Evolutionary conservation across 345 rosid genomes (phyloP).

Genomic region (Excoecaria agallocha): DNA sequence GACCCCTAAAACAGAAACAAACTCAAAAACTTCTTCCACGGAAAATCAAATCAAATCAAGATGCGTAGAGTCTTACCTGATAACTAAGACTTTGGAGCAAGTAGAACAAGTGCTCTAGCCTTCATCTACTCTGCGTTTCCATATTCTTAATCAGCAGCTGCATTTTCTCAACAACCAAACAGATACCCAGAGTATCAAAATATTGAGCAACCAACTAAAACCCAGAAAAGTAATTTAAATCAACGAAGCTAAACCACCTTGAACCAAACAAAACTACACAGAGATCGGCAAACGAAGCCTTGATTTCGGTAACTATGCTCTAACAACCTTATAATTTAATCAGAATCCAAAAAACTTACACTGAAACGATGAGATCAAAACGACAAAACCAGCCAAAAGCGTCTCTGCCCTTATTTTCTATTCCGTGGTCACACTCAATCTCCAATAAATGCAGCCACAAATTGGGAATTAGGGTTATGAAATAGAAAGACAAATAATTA

Average conservation of each 20-base stretch:
- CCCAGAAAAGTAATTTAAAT: background rate
- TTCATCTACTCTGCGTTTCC: background rate
- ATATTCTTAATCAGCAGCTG: background rate
- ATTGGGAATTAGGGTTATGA: background rate
- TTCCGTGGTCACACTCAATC: background rate
- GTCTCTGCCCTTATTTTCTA: background rate
- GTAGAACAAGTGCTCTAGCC: background rate
- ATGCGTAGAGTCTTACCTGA: background rate
- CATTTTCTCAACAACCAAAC: slow-evolving; percentile 13
- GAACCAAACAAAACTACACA: background rate
- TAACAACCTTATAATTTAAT: background rate
- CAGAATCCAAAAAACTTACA: slow-evolving; percentile 27
- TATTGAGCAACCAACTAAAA: slow-evolving; percentile 3
- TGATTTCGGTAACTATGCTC: background rate
- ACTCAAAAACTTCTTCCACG: background rate
- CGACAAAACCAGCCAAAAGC: slow-evolving; percentile 10
- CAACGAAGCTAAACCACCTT: background rate
- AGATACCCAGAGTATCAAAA: background rate
- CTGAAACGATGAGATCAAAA: background rate
- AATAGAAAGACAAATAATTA: background rate
- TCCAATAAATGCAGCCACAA: slow-evolving; percentile 6
- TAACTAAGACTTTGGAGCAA: background rate
- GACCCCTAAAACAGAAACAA: background rate
- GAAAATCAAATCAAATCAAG: no score
- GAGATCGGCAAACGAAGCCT: background rate